Evolutionary conservation across 106 monocot genomes (phyloP), one percentile per base, ranked within the genome.

Genomic region (Apostasia shenzhenica): DNA sequence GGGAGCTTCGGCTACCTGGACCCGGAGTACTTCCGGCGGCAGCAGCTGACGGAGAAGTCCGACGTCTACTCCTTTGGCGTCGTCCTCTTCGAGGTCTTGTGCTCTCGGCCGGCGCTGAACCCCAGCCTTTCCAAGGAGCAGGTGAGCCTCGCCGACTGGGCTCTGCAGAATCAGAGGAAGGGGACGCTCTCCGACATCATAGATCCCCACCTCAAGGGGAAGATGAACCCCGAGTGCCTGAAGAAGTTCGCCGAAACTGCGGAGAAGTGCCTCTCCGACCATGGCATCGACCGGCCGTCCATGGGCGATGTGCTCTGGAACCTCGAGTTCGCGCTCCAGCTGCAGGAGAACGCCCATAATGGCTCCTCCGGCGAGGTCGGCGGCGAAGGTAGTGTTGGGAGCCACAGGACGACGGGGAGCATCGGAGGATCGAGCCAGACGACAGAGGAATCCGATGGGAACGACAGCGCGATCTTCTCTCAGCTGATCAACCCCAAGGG

Each of bases 291-390:
- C 8, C 54, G 92, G 5, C 92, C 92, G 2, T 47, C 83, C 55
- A 92, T 92, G 88, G 92, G 92, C 2, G 92, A 92, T 49, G 92
- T 92, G 51, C 72, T 92, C 26, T 92, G 92, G 92, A 92, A 92
- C 54, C 79, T 92, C 6, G 92, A 88, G 83, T 83, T 80, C 42
- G 80, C 75, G 1, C 51, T 86, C 39, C 83, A 88, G 50, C 5
- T 83, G 71, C 80, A 86, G 60, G 84, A 84, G 63, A 67, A 44
- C 8, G 62, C 49, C 40, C 81, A 91, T 10, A 55, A 55, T n/a
- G 79, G 56, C 11, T 45, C 14, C 2, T 9, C 13, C 7, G 13
- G 48, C 39, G n/a, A 49, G 49, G 26, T 6, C n/a, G 57, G 44
- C 41, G 61, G 53, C 8, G 73, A 73, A 6, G 60, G 44, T 5